Evolutionary conservation across 495 filamentous ascomycete species (phyloP).

Genomic region (Podospora conica): DNA sequence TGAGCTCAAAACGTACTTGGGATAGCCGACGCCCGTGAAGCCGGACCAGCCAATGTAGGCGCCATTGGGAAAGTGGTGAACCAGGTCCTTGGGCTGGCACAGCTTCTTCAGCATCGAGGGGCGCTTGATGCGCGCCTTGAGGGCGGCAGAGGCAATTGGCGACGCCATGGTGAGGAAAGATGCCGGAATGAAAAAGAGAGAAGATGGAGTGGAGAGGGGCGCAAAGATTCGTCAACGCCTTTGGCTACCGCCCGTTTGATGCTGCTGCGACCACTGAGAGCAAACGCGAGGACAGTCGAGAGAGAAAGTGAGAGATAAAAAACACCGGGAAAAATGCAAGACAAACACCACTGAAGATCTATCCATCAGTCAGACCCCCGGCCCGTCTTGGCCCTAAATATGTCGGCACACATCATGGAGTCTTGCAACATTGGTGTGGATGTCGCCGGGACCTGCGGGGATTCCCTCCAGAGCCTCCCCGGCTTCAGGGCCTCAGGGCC

Average conservation of each 20-base stretch:
- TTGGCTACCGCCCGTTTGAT: neutral
- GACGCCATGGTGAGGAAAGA: conserved; percentile 32
- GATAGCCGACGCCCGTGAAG: conserved; percentile 88
- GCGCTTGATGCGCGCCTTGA: conserved; percentile 67
- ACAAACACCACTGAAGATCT: neutral
- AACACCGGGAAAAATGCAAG: neutral
- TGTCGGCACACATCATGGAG: neutral
- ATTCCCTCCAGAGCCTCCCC: neutral
- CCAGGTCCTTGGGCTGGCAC: conserved; percentile 69
- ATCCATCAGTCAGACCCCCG: neutral
- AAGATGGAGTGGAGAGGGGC: conserved; percentile 3
- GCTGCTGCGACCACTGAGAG: neutral
- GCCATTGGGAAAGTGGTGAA: conserved; percentile 75
- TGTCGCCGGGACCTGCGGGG: neutral
- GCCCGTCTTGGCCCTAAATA: neutral
- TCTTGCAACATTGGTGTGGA: neutral
- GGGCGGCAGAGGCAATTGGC: conserved; percentile 58
- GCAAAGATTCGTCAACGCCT: neutral
- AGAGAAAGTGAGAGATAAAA: neutral
- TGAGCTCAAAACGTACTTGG: conserved; percentile 56
- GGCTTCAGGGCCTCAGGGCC: neutral
- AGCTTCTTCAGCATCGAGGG: conserved; percentile 77
- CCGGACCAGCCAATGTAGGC: conserved; percentile 85
- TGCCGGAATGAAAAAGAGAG: neutral
- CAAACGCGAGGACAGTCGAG: neutral